These are phyloP conservation scores for Sarcomyxa edulis DNA, from an alignment of 768 basidiomycete species.

Conservation along the genomic window DNA sequence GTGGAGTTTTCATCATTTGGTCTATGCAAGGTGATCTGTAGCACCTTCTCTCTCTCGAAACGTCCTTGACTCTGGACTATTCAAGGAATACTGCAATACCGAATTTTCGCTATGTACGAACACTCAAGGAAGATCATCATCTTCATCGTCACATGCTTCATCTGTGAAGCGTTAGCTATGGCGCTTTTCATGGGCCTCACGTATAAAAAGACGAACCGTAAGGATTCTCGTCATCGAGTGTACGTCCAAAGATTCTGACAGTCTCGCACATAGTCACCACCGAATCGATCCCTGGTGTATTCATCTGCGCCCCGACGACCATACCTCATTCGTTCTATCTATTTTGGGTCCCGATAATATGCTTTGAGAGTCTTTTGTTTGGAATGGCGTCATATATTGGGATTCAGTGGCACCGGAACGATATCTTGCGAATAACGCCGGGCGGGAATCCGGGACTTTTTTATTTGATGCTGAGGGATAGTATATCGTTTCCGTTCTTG, in stretches of 20 bases:
- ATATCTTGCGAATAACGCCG: neutral
- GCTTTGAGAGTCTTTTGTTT: neutral
- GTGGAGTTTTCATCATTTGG: conserved; percentile 1
- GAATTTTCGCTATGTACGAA: conserved; percentile 3
- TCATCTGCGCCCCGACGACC: conserved; percentile 3
- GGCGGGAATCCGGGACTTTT: conserved; percentile 2
- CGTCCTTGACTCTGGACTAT: too few relatives aligned
- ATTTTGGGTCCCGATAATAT: conserved; percentile 1
- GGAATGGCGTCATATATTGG: conserved; percentile 3
- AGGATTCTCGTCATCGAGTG: neutral
- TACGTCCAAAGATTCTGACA: neutral
- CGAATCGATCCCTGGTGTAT: too few relatives aligned
- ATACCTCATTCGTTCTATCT: conserved; percentile 2
- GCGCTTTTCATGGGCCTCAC: conserved; percentile 1
- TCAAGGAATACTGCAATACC: conserved; percentile 2
- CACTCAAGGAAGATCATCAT: conserved; percentile 2
- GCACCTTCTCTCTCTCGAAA: neutral
- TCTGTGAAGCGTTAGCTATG: conserved; percentile 1
- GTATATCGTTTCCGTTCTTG: too few relatives aligned
- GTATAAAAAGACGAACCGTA: neutral
- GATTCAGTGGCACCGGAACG: neutral
- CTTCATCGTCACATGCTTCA: neutral
- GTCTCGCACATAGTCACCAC: neutral
- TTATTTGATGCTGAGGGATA: conserved; percentile 11
- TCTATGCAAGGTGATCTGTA: conserved; percentile 5